These are phyloP conservation scores for Dryadomyces quercus-mongolicae DNA, from an alignment of 2,329 filamentous ascomycete genomes.

Conservation along the genomic window DNA sequence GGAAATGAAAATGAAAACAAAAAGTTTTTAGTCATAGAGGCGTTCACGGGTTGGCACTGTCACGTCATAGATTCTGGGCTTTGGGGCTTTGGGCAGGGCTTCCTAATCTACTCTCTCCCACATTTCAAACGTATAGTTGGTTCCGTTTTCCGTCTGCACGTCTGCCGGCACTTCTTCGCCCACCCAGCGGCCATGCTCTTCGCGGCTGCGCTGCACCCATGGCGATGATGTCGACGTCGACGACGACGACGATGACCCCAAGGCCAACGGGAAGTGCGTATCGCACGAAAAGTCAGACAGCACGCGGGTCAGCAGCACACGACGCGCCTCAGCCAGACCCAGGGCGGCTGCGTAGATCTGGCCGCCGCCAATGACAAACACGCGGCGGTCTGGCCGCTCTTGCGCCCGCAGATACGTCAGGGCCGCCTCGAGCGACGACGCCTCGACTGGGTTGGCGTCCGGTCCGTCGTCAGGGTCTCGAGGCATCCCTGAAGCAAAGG, in stretches of 20 bases:
- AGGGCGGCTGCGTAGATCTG: constrained; percentile 72
- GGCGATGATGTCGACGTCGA: constrained; percentile 14
- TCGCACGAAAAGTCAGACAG: constrained; percentile 63
- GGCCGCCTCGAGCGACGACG: constrained; percentile 46
- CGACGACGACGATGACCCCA: no score
- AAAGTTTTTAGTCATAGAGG: no score
- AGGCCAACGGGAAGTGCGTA: constrained; percentile 54
- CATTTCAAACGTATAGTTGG: constrained; percentile 60
- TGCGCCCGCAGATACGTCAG: constrained; percentile 25
- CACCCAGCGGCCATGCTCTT: constrained; percentile 48
- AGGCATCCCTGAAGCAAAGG: constrained; percentile 17
- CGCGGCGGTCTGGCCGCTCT: constrained; percentile 26
- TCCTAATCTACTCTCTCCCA: constrained; percentile 43
- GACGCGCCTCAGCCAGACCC: constrained; percentile 38
- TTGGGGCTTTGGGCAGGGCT: no score
- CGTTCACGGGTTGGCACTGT: no score
- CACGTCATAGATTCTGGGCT: no score
- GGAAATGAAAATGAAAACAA: no score
- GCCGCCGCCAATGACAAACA: constrained; percentile 84
- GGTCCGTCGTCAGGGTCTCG: constrained; percentile 6
- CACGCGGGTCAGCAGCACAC: constrained; percentile 61
- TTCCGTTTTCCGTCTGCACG: constrained; percentile 49
- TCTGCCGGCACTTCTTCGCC: constrained; percentile 50
- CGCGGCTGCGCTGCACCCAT: constrained; percentile 43
- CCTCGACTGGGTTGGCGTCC: constrained; percentile 37